Base-by-base conservation (phyloP, 208 protist species). In the Leishmania amazonensis region DNA sequence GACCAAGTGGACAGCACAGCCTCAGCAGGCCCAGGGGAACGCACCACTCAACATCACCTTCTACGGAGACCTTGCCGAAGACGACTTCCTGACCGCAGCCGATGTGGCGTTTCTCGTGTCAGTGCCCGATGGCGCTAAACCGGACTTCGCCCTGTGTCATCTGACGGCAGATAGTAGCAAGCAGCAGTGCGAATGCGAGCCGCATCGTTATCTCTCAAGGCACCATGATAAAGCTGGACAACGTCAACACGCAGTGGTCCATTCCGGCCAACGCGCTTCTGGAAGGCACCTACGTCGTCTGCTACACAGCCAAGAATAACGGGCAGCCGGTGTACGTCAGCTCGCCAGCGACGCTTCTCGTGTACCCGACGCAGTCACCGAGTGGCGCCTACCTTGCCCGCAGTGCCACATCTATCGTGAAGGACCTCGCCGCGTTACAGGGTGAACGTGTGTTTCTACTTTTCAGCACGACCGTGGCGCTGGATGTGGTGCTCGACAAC, bases 381-480 rank as follows among this genome's bases (percentile, higher is more conserved):
- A 91, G 80, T 40, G 92, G 90, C 11, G 87, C 91, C 76, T 96
- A 95, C 87, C 90, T 89, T 51, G 82, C 91, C 62, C 77, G 79
- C 42, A 84, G 84, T 53, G 65, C 77, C 5, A 75, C 78, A 4
- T 71, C 54, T 24, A 1, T 81, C 28, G 73, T 62, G 75, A 40
- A 88, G 60, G 75, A 76, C 31, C 76, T 93, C 8, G 81, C 73
- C n/a, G 88, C 92, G 1, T 85, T 83, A 45, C 89, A 89, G 65
- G 94, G 94, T 17, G 89, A 97, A 82, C 90, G 91, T 1, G 93
- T 98, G 71, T 94, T 93, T 71, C 85, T 98, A 64, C 93, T 93
- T 83, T 97, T 98, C 76, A 87, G 90, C 70, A 96, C 92, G 11
- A 83, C 84, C 0, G 93, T 90, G 64, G 76, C 72, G 77, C 89